These are phyloP conservation scores for Pseudopithomyces maydicus DNA, from an alignment of 2,329 filamentous ascomycete species.

Conservation along the genomic window DNA sequence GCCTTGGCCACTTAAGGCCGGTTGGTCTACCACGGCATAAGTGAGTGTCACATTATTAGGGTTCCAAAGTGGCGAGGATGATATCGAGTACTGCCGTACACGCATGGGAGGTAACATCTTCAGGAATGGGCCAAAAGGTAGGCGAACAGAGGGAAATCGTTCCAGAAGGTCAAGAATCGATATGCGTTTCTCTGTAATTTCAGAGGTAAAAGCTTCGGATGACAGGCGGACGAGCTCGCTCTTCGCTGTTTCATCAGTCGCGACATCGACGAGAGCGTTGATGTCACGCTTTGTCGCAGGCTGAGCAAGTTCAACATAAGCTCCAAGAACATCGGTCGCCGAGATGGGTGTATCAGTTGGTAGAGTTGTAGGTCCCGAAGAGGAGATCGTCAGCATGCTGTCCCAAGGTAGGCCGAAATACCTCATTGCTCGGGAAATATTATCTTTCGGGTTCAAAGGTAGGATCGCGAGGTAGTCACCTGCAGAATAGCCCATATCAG, in stretches of 20 bases:
- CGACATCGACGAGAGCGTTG: slow-evolving; percentile 55
- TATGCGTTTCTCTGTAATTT: slow-evolving; percentile 59
- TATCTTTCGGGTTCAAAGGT: slow-evolving; percentile 69
- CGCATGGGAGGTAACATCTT: slow-evolving; percentile 77
- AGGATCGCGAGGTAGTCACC: slow-evolving; percentile 79
- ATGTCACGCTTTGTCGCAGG: slow-evolving; percentile 71
- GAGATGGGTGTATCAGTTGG: slow-evolving; percentile 66
- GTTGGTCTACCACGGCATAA: slow-evolving; percentile 67
- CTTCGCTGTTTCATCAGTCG: slow-evolving; percentile 56
- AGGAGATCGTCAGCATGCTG: slow-evolving; percentile 63
- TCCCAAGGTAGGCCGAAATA: slow-evolving; percentile 73
- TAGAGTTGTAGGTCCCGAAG: slow-evolving; percentile 68
- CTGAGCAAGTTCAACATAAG: slow-evolving; percentile 75
- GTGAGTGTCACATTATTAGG: slow-evolving; percentile 66
- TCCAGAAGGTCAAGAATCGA: slow-evolving; percentile 74
- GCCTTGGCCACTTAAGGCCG: slow-evolving; percentile 53
- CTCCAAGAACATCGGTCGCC: slow-evolving; percentile 67
- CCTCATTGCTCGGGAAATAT: slow-evolving; percentile 66
- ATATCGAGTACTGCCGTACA: slow-evolving; percentile 79
- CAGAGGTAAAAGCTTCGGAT: slow-evolving; percentile 43
- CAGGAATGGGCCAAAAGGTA: slow-evolving; percentile 71
- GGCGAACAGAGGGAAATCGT: slow-evolving; percentile 59
- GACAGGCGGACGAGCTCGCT: slow-evolving; percentile 56
- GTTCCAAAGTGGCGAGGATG: slow-evolving; percentile 70
- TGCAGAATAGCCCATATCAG: slow-evolving; percentile 65